phyloP scores from a whole-genome alignment of 495 filamentous ascomycete genomes.

The Podospora pseudoanserina region DNA sequence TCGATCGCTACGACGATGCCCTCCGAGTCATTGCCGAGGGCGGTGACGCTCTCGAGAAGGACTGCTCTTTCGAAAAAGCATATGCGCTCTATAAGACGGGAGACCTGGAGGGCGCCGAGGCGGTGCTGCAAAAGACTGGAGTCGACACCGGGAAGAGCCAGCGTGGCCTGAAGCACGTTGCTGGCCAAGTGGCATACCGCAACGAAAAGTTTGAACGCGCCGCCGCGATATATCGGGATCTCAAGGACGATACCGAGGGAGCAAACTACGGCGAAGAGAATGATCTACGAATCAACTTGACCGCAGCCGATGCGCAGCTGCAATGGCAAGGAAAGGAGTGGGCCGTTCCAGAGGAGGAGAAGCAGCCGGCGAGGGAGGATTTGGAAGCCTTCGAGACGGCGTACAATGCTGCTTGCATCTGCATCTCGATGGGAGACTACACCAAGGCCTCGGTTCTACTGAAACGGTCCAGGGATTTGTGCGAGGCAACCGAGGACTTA shows the following conservation, averaged over 20 bases:
- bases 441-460: constrained; percentile 71
- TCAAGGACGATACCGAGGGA: constrained; percentile 48
- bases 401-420: constrained; percentile 87
- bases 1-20: constrained; percentile 91
- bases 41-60: constrained; percentile 62
- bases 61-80: constrained; percentile 72
- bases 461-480: constrained; percentile 81
- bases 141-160: constrained; percentile 11
- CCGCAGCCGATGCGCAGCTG: constrained; percentile 79
- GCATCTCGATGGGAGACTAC: constrained; percentile 76
- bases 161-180: constrained; percentile 69
- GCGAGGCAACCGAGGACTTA: constrained; percentile 77
- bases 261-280: constrained; percentile 65
- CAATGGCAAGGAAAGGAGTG: constrained; percentile 66
- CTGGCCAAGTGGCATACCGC: constrained; percentile 85
- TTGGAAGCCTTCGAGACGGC: constrained; percentile 89
- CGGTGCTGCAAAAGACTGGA: constrained; percentile 48
- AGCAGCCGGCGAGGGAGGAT: constrained; percentile 65
- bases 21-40: constrained; percentile 70
- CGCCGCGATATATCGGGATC: constrained; percentile 61
- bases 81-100: constrained; percentile 92
- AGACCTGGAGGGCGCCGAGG: constrained; percentile 65
- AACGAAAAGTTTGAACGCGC: constrained; percentile 75
- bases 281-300: constrained; percentile 80
- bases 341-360: constrained; percentile 36